Evolutionary conservation across 371 early-diverging fungal genomes (phyloP), one percentile per base, ranked within the genome.

Genomic region (Actinomortierella wolfii): DNA sequence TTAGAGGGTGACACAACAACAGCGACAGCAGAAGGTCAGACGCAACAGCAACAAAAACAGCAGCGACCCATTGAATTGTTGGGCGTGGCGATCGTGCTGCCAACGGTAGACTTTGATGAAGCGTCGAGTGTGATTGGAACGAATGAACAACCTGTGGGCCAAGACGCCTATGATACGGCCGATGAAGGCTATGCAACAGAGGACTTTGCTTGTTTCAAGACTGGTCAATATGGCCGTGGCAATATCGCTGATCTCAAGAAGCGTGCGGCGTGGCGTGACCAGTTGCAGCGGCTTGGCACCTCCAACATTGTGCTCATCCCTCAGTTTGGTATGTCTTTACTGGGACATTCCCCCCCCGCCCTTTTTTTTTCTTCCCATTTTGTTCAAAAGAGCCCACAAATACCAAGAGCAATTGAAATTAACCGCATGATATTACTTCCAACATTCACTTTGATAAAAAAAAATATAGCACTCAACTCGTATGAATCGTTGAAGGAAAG

Each of bases 121-220:
- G 20, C 18, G 8, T 47, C 2, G 9, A 21, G 11, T 8, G 21
- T 9, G 9, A 21, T 21, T 8, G 21, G 21, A 24, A 59, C 59
- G 8, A 59, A 55, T 17, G 67, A 52, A 34, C 56, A 52, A 47
- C 34, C 51, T 1, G 15, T 57, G 25, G 69, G 49, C 26, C 61
- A 57, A 17, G 70, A 70, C 18, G 57, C 54, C 24, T 17, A 28
- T 26, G 51, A 51, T 28, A 25, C 45, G 20, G 25, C 34, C 4
- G 73, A 71, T 45, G 73, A 71, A 26, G 73, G 73, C 14, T 71
- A 71, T 20, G 65, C 66, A 41, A 71, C 73, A 2, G 73, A 71
- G 24, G 73, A 71, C 24, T 71, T 62, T 62, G 73, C 73, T 0
- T 61, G 59, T 49, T 71, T 71, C 62, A 71, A 71, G 42, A 71